Conservation (phyloP, 1,284 basidiomycete genomes). For the Puccinia triticina region DNA sequence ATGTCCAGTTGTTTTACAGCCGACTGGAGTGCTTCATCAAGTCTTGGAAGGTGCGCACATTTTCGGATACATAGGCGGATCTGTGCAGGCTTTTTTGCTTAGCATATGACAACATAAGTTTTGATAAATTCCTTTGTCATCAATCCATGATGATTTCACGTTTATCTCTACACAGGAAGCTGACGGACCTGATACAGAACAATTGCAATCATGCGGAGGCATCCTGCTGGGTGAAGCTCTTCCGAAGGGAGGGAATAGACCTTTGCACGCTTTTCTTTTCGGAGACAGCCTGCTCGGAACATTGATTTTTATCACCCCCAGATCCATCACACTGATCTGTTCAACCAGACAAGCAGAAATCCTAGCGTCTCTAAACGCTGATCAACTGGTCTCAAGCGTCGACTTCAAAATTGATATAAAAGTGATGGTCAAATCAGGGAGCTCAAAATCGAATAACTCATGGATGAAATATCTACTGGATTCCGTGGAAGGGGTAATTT, state of each 20-base stretch:
- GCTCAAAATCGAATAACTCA: not conserved
- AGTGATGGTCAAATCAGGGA: slow-evolving; percentile 57
- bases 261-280: slow-evolving; percentile 80
- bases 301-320: slow-evolving; percentile 70
- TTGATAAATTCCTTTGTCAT: not conserved
- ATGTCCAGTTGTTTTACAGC: not conserved
- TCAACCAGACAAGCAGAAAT: slow-evolving; percentile 81
- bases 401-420: slow-evolving; percentile 57
- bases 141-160: not conserved
- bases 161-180: slow-evolving; percentile 14
- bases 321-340: slow-evolving; percentile 77
- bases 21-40: not conserved
- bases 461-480: not conserved
- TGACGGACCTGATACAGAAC: not conserved
- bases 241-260: not conserved
- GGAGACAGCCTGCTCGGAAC: slow-evolving; percentile 97
- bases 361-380: not conserved
- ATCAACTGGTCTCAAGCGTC: not conserved
- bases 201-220: not conserved
- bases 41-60: not conserved
- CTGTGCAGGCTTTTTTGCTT: not conserved
- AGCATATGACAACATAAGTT: too few species aligned
- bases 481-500: not conserved
- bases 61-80: too few species aligned
- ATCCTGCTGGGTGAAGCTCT: slow-evolving; percentile 1